phyloP scores from a whole-genome alignment of 1,284 basidiomycete species.

The Mycosarcoma mackinlayi region DNA sequence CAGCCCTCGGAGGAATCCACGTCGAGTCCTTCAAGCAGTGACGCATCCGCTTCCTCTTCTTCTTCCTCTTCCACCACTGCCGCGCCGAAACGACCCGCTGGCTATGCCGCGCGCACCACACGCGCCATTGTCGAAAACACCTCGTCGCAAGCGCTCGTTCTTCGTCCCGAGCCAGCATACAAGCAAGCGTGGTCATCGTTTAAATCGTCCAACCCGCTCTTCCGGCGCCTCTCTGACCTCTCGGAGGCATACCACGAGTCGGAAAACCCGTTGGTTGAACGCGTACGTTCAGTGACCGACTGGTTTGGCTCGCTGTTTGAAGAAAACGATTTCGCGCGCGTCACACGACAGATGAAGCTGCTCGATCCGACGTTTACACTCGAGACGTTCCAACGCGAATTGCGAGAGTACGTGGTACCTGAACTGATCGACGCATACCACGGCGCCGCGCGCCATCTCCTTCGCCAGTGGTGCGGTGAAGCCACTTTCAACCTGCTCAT shows the following conservation, averaged over 20 bases:
- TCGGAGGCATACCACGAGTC: conserved; percentile 81
- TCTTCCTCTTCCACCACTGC: conserved; percentile 2
- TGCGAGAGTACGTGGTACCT: conserved; percentile 96
- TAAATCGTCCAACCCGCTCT: conserved; percentile 57
- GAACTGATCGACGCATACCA: conserved; percentile 97
- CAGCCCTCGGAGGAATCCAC: not conserved
- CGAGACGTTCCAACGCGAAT: conserved; percentile 86
- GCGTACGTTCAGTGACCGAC: conserved; percentile 83
- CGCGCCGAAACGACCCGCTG: conserved; percentile 37
- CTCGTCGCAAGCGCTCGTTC: conserved; percentile 55
- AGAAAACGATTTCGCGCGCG: conserved; percentile 96
- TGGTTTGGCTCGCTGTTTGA: conserved; percentile 91
- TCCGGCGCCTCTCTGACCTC: conserved; percentile 48
- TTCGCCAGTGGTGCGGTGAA: conserved; percentile 94
- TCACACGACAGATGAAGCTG: conserved; percentile 84
- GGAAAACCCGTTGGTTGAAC: conserved; percentile 87
- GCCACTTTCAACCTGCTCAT: conserved; percentile 92
- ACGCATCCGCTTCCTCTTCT: not conserved
- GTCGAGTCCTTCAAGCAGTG: not conserved
- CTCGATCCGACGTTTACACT: conserved; percentile 88
- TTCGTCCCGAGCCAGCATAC: conserved; percentile 59
- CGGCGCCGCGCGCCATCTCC: conserved; percentile 83
- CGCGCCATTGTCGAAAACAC: conserved; percentile 42
- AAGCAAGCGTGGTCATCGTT: conserved; percentile 58
- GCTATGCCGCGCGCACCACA: conserved; percentile 56